These are phyloP conservation scores for Chlamydomonas sphaeroides DNA, from an alignment of 139 green algal species.

Conservation along the genomic window DNA sequence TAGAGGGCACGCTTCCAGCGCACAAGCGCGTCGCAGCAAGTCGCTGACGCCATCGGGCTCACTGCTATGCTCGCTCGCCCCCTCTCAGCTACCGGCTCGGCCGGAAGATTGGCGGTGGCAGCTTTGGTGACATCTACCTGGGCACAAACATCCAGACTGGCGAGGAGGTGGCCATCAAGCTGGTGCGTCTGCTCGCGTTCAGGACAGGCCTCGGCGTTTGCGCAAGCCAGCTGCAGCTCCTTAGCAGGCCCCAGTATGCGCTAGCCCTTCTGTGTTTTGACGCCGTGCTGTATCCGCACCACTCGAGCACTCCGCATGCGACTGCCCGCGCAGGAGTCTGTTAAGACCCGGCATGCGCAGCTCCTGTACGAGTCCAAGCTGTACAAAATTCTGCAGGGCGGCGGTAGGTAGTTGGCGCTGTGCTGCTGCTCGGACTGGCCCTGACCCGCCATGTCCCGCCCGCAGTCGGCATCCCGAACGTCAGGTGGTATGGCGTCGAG, in stretches of 20 bases:
- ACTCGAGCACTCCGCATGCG: no score
- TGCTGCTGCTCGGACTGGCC: no score
- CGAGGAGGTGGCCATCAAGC: conserved; percentile 99
- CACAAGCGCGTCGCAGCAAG: no score
- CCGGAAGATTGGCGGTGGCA: conserved; percentile 55
- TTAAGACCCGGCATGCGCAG: conserved; percentile 92
- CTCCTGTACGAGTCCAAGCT: conserved; percentile 96
- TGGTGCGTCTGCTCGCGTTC: conserved; percentile 81
- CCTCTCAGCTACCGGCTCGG: conserved; percentile 58
- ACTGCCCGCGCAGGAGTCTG: conserved; percentile 76
- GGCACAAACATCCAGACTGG: conserved; percentile 96
- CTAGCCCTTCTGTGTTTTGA: background rate
- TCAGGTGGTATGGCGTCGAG: conserved; percentile 98
- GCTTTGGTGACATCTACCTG: conserved; percentile 66
- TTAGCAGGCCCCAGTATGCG: background rate
- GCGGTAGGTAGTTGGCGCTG: conserved; percentile 66
- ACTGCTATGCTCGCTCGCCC: background rate
- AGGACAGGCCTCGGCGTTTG: background rate
- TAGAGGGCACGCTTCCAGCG: no score
- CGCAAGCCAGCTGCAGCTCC: background rate
- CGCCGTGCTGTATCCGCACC: no score
- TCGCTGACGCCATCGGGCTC: no score
- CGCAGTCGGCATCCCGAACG: conserved; percentile 97
- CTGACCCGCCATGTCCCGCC: no score
- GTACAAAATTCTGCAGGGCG: conserved; percentile 95